Evolutionary conservation across 176 grass and related monocot species (phyloP), one percentile per base, ranked within the genome.

Genomic region (Musa schizocarpa): DNA sequence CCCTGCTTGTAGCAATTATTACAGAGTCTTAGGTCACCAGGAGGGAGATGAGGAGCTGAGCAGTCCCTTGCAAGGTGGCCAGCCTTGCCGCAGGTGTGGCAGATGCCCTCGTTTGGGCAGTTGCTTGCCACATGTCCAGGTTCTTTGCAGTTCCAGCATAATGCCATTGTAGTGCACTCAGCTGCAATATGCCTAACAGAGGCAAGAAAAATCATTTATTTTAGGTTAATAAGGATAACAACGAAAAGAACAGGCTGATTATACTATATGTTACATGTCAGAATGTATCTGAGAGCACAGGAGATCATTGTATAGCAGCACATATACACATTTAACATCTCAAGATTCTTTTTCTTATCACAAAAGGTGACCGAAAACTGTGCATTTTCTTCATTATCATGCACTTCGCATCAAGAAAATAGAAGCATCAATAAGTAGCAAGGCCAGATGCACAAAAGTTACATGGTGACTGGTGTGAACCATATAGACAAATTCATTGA

Each of bases 141-240:
- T 26, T 99, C 88, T 87, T 94, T 99, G 85, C 95, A 99, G 81
- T 99, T 99, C 88, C 91, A 99, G 78, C 95, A 99, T n/a, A 99
- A 80, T 65, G 69, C 77, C 84, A 92, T 94, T 72, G 87, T 87
- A 48, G 83, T 91, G 88, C 95, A 99, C 80, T 99, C 95, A 49
- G 84, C 84, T 53, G 90, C 91, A 70, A 99, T 88, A 68, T 99
- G 95, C 84, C 95, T 99, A 56, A 69, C 64, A 61, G 17, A 74
- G n/a, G 22, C 70, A 77, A 54, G 29, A 43, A 43, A 43, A 6
- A 43, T 43, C 4, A 57, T 20, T 34, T 48, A 75, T 52, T 1
- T 74, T 26, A 22, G 57, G 19, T 49, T 26, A 76, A 68, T 50
- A 49, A 53, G 66, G 23, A 22, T 75, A 51, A 54, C 34, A 73